Percentiles rank a stretch among this genome's conserved stretches.
These are phyloP conservation scores for Fusarium sp. DNA, from an alignment of 2,329 filamentous ascomycete genomes.

Conservation along the genomic window DNA sequence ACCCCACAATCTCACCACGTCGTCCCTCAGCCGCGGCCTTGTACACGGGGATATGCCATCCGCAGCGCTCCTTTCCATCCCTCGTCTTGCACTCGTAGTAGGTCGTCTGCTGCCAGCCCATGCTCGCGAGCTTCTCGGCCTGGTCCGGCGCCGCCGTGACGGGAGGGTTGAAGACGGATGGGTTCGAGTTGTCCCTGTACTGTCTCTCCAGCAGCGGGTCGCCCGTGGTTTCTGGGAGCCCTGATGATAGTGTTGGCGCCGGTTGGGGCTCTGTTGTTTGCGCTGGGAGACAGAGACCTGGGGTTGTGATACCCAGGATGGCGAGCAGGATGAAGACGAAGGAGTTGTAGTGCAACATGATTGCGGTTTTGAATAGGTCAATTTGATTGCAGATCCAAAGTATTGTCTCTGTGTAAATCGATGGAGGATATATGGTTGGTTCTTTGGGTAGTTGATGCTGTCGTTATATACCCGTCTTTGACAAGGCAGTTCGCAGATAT, in stretches of 20 bases:
- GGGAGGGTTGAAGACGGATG: constrained; percentile 45
- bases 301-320: constrained; percentile 13
- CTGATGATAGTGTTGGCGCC: constrained; percentile 10
- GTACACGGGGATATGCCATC: constrained; percentile 52
- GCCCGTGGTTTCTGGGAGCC: constrained; percentile 12
- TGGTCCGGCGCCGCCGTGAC: constrained; percentile 50
- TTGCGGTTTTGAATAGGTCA: neutral
- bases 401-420: neutral
- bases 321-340: constrained; percentile 17
- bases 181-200: constrained; percentile 31
- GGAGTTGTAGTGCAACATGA: constrained; percentile 12
- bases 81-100: constrained; percentile 51
- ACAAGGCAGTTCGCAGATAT: neutral
- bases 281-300: constrained; percentile 27
- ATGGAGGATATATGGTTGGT: neutral
- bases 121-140: constrained; percentile 44
- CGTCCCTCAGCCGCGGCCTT: constrained; percentile 42
- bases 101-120: constrained; percentile 50
- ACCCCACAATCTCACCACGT: constrained; percentile 35
- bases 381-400: neutral
- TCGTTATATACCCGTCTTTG: constrained; percentile 24
- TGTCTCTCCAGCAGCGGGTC: constrained; percentile 21
- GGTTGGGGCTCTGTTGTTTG: constrained; percentile 25
- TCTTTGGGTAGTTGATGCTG: neutral
- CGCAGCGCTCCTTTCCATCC: constrained; percentile 48